Conservation (phyloP, 169 alveolate species). For the Plasmodium cynomolgi region DNA sequence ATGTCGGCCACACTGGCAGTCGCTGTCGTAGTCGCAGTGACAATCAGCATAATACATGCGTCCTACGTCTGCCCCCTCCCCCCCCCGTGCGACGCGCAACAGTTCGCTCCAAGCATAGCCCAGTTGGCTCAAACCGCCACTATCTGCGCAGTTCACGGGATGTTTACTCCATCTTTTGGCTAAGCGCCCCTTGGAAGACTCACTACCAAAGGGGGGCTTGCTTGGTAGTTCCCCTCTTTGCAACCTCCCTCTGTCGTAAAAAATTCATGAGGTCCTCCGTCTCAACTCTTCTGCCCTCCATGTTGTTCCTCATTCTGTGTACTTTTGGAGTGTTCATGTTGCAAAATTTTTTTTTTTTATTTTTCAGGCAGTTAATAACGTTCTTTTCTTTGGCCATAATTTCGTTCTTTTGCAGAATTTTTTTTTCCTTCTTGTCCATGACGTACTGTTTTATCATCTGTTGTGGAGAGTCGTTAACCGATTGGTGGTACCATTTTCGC, state of each 20-base stretch:
- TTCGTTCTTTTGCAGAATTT: not conserved
- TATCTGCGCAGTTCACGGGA: not conserved
- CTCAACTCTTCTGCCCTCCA: not conserved
- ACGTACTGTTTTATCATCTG: not conserved
- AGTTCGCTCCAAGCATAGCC: not conserved
- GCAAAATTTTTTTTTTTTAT: not conserved
- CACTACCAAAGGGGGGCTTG: not conserved
- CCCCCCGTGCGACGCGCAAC: not conserved
- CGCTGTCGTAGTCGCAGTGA: not conserved
- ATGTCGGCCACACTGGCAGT: not conserved
- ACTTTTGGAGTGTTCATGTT: not conserved
- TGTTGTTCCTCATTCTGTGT: not conserved
- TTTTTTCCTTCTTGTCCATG: not conserved
- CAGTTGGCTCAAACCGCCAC: not conserved
- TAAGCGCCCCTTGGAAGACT: not conserved
- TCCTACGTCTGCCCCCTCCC: not conserved
- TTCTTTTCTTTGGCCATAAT: conserved; percentile 1
- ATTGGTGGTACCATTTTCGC: not conserved
- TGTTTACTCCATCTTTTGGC: not conserved
- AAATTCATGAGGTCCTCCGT: conserved; percentile 14
- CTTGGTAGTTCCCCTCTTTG: not conserved
- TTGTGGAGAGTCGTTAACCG: not conserved
- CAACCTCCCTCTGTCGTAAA: not conserved
- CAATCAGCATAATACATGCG: not conserved
- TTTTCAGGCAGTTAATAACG: conserved; percentile 2